Evolutionary conservation across 2,329 filamentous ascomycete species (phyloP).

Genomic region (Fusarium sp.): DNA sequence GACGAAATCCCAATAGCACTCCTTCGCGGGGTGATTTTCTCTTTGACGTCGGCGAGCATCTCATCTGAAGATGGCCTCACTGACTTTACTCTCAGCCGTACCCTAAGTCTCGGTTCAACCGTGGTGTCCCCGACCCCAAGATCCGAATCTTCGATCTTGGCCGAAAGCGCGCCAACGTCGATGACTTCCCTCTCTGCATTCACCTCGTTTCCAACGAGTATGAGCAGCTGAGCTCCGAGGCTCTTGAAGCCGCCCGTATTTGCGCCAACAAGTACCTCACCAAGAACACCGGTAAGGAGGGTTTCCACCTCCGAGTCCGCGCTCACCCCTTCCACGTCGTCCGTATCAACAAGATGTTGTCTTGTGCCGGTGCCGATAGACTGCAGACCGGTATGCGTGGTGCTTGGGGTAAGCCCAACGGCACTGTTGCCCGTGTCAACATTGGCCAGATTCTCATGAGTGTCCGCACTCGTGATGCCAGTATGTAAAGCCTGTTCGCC

Average conservation of each 20-base stretch:
- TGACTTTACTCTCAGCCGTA: constrained; percentile 74
- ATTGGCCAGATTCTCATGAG: constrained; percentile 99
- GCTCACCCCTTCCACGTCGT: constrained; percentile 99
- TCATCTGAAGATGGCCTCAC: constrained; percentile 10
- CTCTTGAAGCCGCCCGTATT: constrained; percentile 99
- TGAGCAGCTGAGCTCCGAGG: constrained; percentile 99
- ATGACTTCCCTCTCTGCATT: constrained; percentile 99
- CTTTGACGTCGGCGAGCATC: constrained; percentile 13
- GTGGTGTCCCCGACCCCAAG: constrained; percentile 90
- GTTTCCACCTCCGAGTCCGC: constrained; percentile 81
- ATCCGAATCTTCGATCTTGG: constrained; percentile 99
- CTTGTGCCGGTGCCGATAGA: constrained; percentile 99
- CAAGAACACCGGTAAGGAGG: constrained; percentile 78
- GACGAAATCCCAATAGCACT: constrained; percentile 25
- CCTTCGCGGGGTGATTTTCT: constrained; percentile 1
- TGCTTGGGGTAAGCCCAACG: constrained; percentile 99
- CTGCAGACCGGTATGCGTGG: constrained; percentile 99
- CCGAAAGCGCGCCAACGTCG: constrained; percentile 98
- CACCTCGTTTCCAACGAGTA: constrained; percentile 99
- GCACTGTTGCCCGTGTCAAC: constrained; percentile 99
- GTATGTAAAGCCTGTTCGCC: constrained; percentile 63
- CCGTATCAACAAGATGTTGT: constrained; percentile 99
- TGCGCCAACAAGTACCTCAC: constrained; percentile 99
- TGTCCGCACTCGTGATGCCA: constrained; percentile 94
- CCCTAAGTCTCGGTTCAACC: constrained; percentile 99